phyloP scores from a whole-genome alignment of 441 rosid species.

The Bocquillonia castaneifolia region DNA sequence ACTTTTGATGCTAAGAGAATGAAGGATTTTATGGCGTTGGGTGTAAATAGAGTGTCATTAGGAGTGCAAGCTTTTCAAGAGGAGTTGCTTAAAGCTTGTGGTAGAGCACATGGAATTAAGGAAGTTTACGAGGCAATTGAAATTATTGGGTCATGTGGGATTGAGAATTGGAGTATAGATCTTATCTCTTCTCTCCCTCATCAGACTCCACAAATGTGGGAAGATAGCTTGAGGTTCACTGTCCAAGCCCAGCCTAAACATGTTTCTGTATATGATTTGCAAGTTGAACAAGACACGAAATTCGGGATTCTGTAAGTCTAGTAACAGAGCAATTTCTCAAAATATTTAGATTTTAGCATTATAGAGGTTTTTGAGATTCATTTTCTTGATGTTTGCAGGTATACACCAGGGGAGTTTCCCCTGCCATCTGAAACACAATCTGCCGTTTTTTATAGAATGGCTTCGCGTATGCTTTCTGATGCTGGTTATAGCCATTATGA shows the following conservation, averaged over 20 bases:
- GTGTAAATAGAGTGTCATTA: slow-evolving; percentile 87
- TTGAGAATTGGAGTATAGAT: slow-evolving; percentile 90
- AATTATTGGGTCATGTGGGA: slow-evolving; percentile 53
- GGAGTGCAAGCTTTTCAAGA: slow-evolving; percentile 96
- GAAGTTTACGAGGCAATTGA: slow-evolving; percentile 73
- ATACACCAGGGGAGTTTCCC: slow-evolving; percentile 76
- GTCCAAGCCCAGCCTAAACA: slow-evolving; percentile 58
- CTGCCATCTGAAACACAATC: slow-evolving; percentile 78
- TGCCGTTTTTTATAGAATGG: slow-evolving; percentile 69
- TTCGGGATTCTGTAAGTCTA: slow-evolving; percentile 65
- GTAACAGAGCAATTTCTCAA: neutral
- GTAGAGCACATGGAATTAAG: slow-evolving; percentile 81
- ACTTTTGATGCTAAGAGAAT: slow-evolving; percentile 63
- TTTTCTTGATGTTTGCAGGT: slow-evolving; percentile 43
- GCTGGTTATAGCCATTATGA: slow-evolving; percentile 79
- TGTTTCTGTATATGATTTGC: slow-evolving; percentile 91
- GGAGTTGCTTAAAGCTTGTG: slow-evolving; percentile 73
- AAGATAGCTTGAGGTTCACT: slow-evolving; percentile 62
- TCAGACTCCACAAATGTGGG: slow-evolving; percentile 82
- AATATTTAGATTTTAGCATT: neutral
- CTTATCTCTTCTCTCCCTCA: slow-evolving; percentile 89
- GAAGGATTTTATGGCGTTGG: slow-evolving; percentile 48
- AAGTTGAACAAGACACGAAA: slow-evolving; percentile 91
- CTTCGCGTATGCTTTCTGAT: slow-evolving; percentile 54
- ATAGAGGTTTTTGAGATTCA: slow-evolving; percentile 2